A percentile compares a stretch with the other conserved stretches of the same genome.
Conservation (phyloP, 768 basidiomycete genomes). For the Favolaschia claudopus region DNA sequence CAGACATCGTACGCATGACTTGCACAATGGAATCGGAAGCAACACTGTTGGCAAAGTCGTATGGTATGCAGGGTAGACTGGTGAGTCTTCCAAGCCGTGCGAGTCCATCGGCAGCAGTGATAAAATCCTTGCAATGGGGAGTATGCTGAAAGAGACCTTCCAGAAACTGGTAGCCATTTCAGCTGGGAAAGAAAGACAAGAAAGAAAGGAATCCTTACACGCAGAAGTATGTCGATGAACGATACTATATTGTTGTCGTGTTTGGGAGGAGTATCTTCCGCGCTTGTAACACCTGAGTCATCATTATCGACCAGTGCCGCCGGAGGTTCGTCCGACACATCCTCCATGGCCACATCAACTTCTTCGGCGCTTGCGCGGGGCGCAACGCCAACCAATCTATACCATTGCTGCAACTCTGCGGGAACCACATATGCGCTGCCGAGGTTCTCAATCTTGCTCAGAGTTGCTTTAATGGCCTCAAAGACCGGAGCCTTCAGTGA, state of each 20-base stretch:
- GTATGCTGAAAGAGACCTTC: slow-evolving; percentile 95
- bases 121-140: slow-evolving; percentile 90
- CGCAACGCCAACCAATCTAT: slow-evolving; percentile 54
- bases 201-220: slow-evolving; percentile 54
- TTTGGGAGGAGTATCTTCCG: slow-evolving; percentile 49
- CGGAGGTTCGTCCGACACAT: slow-evolving; percentile 33
- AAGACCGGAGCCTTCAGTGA: slow-evolving; percentile 82
- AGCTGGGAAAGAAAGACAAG: slow-evolving; percentile 7
- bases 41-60: slow-evolving; percentile 85
- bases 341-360: slow-evolving; percentile 60
- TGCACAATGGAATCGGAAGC: slow-evolving; percentile 89
- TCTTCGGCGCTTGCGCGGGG: slow-evolving; percentile 27
- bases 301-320: slow-evolving; percentile 29
- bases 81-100: slow-evolving; percentile 79
- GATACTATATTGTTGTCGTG: slow-evolving; percentile 82
- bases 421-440: slow-evolving; percentile 67
- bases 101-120: slow-evolving; percentile 76
- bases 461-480: slow-evolving; percentile 72
- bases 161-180: slow-evolving; percentile 69
- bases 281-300: slow-evolving; percentile 22
- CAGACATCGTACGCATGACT: slow-evolving; percentile 88
- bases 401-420: slow-evolving; percentile 71
- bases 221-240: slow-evolving; percentile 80
- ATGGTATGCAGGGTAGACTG: slow-evolving; percentile 85
- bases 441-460: slow-evolving; percentile 77